Evolutionary conservation across 164 flowering plant genomes (phyloP), one percentile per base, ranked within the genome.

Genomic region (Buxus sempervirens): DNA sequence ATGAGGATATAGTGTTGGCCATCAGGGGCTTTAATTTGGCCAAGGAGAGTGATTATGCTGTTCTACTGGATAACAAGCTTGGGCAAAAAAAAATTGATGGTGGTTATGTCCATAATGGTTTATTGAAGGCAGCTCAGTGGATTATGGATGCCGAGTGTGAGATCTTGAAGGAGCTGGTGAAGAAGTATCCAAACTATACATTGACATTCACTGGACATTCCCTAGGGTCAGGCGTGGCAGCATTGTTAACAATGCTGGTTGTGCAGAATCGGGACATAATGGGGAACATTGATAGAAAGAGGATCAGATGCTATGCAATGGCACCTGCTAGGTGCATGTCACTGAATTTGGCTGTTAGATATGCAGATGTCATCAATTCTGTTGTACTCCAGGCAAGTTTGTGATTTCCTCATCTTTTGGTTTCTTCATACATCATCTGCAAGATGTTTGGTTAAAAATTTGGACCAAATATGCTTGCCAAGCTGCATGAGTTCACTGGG

Each of bases 51-150:
- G 99, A 95, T 75, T 86, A 89, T 72, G 86, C 91, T 1, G 81
- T 88, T 58, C 73, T 95, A 22, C 77, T 92, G 69, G 99, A 95
- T 78, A 87, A 95, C 71, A 92, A 83, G 72, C 79, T 90, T 18
- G 99, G 98, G 48, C 80, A 90, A 74, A 82, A 77, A 73, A 84
- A 85, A 69, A 85, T 88, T 76, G 98, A 90, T 81, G 96, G 96
- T 23, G 99, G 99, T 22, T 95, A 90, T 79, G 99, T 92, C 36
- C 99, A 95, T 60, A 95, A 95, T 72, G 99, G 99, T 60, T 81
- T 95, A 13, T 70, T 95, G 82, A 95, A 90, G 79, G 96, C 99
- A 48, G 97, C 98, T 54, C 80, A 71, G 1, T 87, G 87, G 82
- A 89, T 90, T 69, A 79, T 89, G 73, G 90, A 92, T 66, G 82